Base-by-base conservation (phyloP, 805 yeast species). In the Kazachstania taianensis region DNA sequence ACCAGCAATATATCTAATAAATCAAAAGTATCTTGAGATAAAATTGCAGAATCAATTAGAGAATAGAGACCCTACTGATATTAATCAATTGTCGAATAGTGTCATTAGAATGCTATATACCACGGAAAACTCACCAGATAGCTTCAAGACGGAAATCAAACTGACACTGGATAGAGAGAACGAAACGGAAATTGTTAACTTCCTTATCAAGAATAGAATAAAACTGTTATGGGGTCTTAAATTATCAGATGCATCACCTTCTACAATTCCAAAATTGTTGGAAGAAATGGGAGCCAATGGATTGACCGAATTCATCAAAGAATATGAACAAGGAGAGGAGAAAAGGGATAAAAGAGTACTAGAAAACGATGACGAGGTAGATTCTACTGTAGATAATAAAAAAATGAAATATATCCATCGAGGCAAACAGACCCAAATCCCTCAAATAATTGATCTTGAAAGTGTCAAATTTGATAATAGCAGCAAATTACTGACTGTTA, bases 401-500 rank as follows among this genome's bases (percentile, higher is more conserved):
- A 50, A 27, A 22, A 27, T 17, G 4, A 33, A 48, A 37, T 50
- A 41, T 43, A 17, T 55, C 53, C 52, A 43, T 59, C n/a, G n/a
- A n/a, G 42, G 39, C 40, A 55, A 43, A 33, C 41, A 5, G 42
- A 35, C 17, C 22, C 33, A 8, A 10, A 14, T 39, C n/a, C 43
- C 41, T 8, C 36, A 30, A 3, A 55, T 70, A 28, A 66, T 84
- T n/a, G 82, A 83, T 48, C 56, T 87, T 7, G 75, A 73, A 18
- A 65, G 73, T 8, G 59, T 81, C 5, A 66, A 65, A 1, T 81
- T 84, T 49, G 85, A 80, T 24, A 80, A 82, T 52, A 89, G 92
- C 0, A 64, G 81, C 0, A 81, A 73, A 45, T 61, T 81, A 8
- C 68, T 79, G 72, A 70, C 86, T 1, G 67, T 72, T 0, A 61